Conservation (phyloP, 2,329 filamentous ascomycete genomes). For the Aspergillus pseudotamarii region DNA sequence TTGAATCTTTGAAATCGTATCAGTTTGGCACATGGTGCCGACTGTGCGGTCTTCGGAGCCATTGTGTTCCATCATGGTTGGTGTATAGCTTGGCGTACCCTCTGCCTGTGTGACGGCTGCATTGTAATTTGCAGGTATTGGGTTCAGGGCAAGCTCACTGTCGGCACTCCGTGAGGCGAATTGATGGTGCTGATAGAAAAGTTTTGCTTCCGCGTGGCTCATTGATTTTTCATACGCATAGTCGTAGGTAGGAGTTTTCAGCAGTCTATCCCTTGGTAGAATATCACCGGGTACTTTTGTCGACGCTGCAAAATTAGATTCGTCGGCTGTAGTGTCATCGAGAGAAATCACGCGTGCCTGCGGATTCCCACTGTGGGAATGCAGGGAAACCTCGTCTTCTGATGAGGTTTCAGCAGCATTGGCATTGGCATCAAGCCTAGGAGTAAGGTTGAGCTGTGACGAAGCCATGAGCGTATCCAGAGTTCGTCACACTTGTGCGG, state of each 20-base stretch:
- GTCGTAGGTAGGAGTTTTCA: conserved; percentile 86
- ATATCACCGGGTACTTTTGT: conserved; percentile 25
- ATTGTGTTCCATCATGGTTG: neutral
- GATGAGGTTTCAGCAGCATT: conserved; percentile 15
- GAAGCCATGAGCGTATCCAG: conserved; percentile 24
- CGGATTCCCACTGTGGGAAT: neutral
- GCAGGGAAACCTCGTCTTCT: conserved; percentile 10
- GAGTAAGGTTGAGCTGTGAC: conserved; percentile 14
- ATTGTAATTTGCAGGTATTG: conserved; percentile 18
- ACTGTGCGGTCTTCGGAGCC: neutral
- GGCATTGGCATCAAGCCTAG: conserved; percentile 25
- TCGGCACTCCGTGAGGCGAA: conserved; percentile 55
- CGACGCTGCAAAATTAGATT: conserved; percentile 9
- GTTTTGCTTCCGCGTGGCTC: conserved; percentile 90
- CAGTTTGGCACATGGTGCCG: neutral
- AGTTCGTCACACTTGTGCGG: neutral
- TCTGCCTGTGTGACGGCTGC: conserved; percentile 10
- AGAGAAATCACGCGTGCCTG: conserved; percentile 9
- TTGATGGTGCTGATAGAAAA: conserved; percentile 92
- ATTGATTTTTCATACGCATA: conserved; percentile 91
- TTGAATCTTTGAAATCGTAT: neutral
- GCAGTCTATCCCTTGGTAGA: conserved; percentile 49
- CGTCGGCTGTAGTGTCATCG: conserved; percentile 11
- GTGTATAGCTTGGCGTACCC: neutral
- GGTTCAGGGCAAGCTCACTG: conserved; percentile 41